Conservation (phyloP, 331 rosid genomes). For the Malus hybrid region DNA sequence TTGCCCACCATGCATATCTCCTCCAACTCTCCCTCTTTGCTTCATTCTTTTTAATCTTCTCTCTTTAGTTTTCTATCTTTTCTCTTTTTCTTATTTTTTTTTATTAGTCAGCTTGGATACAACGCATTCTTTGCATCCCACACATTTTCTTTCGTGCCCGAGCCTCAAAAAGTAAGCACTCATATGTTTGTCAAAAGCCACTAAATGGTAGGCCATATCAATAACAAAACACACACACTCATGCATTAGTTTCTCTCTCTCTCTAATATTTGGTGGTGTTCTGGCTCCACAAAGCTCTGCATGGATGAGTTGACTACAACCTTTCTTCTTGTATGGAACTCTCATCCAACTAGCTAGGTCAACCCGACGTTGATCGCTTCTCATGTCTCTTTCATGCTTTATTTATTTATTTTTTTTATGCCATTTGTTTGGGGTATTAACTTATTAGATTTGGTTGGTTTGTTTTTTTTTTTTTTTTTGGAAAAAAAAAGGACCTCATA, state of each 20-base stretch:
- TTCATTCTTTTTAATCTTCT: not conserved
- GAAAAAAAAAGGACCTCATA: too few species aligned
- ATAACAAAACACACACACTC: constrained; percentile 16
- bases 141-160: constrained; percentile 35
- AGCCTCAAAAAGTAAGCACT: constrained; percentile 41
- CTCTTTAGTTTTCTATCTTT: not conserved
- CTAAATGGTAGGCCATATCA: constrained; percentile 32
- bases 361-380: constrained; percentile 30
- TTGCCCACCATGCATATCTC: constrained; percentile 57
- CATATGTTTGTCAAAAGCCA: constrained; percentile 54
- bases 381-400: constrained; percentile 25
- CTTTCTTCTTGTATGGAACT: constrained; percentile 6
- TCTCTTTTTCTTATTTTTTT: not conserved
- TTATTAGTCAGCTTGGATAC: constrained; percentile 70
- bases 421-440: too few species aligned
- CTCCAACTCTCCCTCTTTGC: constrained; percentile 5
- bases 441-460: too few species aligned
- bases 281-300: constrained; percentile 45
- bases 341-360: constrained; percentile 29
- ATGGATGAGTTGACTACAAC: constrained; percentile 29
- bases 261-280: constrained; percentile 19
- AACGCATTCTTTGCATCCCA: constrained; percentile 61
- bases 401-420: too few species aligned
- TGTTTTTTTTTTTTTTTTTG: too few species aligned
- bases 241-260: not conserved